Percentiles rank a stretch among this genome's conserved stretches.
Evolutionary conservation across 1,284 basidiomycete genomes (phyloP).

Genomic region (Marasmius sp.): DNA sequence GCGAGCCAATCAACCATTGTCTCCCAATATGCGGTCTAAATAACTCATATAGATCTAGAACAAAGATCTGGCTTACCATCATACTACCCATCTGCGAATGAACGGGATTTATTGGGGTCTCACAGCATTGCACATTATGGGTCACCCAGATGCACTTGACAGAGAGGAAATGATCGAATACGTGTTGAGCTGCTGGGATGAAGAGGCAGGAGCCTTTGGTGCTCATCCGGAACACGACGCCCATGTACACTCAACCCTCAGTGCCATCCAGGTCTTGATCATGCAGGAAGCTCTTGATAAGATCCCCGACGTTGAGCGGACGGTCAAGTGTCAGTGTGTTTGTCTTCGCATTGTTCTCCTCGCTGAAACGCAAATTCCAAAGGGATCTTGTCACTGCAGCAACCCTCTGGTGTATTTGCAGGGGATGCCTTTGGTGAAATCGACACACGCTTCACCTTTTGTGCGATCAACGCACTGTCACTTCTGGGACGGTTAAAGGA

Average conservation of each 20-base stretch:
- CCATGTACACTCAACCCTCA: constrained; percentile 85
- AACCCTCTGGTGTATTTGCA: constrained; percentile 84
- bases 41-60: constrained; percentile 43
- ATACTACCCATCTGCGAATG: constrained; percentile 91
- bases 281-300: constrained; percentile 82
- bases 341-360: background rate
- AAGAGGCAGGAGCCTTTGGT: constrained; percentile 86
- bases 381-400: constrained; percentile 86
- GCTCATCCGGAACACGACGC: constrained; percentile 93
- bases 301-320: constrained; percentile 62
- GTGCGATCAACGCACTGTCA: constrained; percentile 80
- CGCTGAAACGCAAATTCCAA: constrained; percentile 3
- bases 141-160: constrained; percentile 73
- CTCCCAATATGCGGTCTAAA: background rate
- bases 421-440: constrained; percentile 91
- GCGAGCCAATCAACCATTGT: constrained; percentile 31
- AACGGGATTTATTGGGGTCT: constrained; percentile 98
- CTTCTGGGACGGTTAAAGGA: constrained; percentile 73
- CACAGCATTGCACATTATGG: constrained; percentile 84
- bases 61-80: constrained; percentile 87
- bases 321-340: constrained; percentile 69
- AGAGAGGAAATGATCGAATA: constrained; percentile 85
- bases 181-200: constrained; percentile 93
- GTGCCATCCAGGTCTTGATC: constrained; percentile 89
- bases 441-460: constrained; percentile 92